A percentile compares a stretch with the other conserved stretches of the same genome.
Conservation (phyloP, 495 filamentous ascomycete species). For the Xylaria venustula region DNA sequence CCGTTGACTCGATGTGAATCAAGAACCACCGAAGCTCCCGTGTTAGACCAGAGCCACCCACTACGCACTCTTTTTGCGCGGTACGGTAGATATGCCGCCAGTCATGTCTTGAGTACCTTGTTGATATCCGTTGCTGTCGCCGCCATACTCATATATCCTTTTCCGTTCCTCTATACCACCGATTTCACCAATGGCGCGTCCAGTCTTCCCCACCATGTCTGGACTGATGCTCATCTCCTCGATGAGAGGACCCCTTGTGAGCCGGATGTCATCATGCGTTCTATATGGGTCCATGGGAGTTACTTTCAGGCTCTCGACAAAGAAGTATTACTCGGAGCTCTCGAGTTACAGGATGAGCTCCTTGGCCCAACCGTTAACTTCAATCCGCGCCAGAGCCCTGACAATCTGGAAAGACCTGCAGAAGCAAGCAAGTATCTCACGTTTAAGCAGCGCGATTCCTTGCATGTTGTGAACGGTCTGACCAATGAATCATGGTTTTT, state of each 20-base stretch:
- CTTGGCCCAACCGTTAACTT: constrained; percentile 54
- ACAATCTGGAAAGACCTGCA: constrained; percentile 19
- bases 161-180: constrained; percentile 64
- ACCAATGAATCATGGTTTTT: constrained; percentile 60
- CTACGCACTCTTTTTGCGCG: constrained; percentile 58
- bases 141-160: constrained; percentile 62
- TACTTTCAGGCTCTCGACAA: constrained; percentile 69
- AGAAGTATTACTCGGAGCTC: constrained; percentile 57
- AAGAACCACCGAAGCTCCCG: constrained; percentile 63
- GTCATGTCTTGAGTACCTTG: constrained; percentile 65
- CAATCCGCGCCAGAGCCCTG: constrained; percentile 35
- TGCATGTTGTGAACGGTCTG: constrained; percentile 51
- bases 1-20: constrained; percentile 21
- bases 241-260: constrained; percentile 32
- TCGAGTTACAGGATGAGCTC: constrained; percentile 61
- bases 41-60: constrained; percentile 57
- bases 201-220: constrained; percentile 69
- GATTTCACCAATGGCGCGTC: constrained; percentile 59
- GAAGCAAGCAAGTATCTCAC: constrained; percentile 31
- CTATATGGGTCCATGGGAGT: constrained; percentile 58
- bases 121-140: constrained; percentile 62
- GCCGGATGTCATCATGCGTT: constrained; percentile 57
- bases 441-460: constrained; percentile 42
- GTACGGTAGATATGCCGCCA: constrained; percentile 62
- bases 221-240: constrained; percentile 67